These are phyloP conservation scores for Sclerotinia borealis DNA, from an alignment of 2,329 filamentous ascomycete species.

Conservation along the genomic window DNA sequence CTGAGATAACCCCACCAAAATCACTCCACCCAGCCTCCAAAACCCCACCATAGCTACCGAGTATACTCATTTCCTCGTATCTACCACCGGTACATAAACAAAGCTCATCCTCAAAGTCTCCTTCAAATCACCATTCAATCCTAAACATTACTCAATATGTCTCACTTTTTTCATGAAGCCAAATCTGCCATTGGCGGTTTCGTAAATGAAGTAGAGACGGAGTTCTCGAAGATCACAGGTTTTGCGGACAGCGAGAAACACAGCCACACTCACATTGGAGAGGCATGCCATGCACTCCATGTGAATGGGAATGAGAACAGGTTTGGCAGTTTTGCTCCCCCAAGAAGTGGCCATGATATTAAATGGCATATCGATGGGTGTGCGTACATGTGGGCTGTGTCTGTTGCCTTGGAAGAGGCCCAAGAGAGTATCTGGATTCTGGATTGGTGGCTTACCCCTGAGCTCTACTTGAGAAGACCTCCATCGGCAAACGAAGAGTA, in stretches of 20 bases:
- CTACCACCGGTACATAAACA: background rate
- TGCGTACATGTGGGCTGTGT: constrained; percentile 81
- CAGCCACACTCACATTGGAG: constrained; percentile 40
- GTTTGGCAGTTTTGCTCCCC: constrained; percentile 65
- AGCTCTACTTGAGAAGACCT: constrained; percentile 79
- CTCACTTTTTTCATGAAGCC: constrained; percentile 18
- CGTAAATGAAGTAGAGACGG: constrained; percentile 18
- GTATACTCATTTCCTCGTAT: background rate
- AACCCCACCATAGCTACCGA: constrained; percentile 4
- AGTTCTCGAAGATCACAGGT: constrained; percentile 14
- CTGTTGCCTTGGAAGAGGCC: constrained; percentile 70
- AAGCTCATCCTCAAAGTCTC: background rate
- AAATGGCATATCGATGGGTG: constrained; percentile 89
- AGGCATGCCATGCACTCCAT: constrained; percentile 38
- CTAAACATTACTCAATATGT: constrained; percentile 16
- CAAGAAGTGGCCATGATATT: constrained; percentile 62
- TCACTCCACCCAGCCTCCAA: background rate
- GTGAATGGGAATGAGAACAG: constrained; percentile 44
- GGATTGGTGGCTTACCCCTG: constrained; percentile 82
- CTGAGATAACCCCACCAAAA: background rate
- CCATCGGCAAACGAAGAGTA: constrained; percentile 78
- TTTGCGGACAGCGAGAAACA: constrained; percentile 36
- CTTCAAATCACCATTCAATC: background rate
- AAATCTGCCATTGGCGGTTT: constrained; percentile 20
- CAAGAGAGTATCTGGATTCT: constrained; percentile 69